phyloP scores from a whole-genome alignment of 768 basidiomycete species.

The Tulasnella sp. region DNA sequence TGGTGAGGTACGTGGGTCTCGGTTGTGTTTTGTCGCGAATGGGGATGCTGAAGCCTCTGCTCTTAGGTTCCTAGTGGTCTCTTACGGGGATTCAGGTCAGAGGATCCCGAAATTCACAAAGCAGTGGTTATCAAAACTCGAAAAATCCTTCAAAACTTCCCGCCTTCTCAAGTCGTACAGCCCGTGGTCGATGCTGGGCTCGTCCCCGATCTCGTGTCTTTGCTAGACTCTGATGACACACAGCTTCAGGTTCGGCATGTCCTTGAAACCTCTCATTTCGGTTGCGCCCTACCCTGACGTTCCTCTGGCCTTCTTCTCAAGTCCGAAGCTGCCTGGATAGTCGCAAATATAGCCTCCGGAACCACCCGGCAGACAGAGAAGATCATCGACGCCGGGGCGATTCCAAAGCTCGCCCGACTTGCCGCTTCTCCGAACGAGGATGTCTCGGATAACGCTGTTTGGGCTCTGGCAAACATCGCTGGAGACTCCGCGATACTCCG shows the following conservation, averaged over 20 bases:
- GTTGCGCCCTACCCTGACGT: no score
- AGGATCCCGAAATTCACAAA: neutral
- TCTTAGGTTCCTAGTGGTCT: neutral
- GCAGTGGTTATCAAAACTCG: neutral
- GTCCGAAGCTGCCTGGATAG: neutral
- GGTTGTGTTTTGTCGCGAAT: no score
- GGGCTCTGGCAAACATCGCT: neutral
- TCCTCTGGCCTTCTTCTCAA: no score
- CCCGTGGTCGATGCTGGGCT: neutral
- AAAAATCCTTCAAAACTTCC: neutral
- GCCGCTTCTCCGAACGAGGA: neutral
- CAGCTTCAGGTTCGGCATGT: neutral
- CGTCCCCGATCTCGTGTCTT: neutral
- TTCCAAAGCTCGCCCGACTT: neutral
- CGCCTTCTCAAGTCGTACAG: neutral
- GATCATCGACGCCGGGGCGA: neutral
- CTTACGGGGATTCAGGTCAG: neutral
- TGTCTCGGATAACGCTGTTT: neutral
- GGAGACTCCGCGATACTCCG: neutral
- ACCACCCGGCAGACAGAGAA: neutral
- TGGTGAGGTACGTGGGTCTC: no score
- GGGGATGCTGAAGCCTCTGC: no score
- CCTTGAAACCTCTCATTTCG: no score
- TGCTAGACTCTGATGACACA: neutral
- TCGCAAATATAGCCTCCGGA: neutral